These are phyloP conservation scores for Pythium rhizo-oryzae DNA, from an alignment of 352 stramenopile species.

Conservation along the genomic window DNA sequence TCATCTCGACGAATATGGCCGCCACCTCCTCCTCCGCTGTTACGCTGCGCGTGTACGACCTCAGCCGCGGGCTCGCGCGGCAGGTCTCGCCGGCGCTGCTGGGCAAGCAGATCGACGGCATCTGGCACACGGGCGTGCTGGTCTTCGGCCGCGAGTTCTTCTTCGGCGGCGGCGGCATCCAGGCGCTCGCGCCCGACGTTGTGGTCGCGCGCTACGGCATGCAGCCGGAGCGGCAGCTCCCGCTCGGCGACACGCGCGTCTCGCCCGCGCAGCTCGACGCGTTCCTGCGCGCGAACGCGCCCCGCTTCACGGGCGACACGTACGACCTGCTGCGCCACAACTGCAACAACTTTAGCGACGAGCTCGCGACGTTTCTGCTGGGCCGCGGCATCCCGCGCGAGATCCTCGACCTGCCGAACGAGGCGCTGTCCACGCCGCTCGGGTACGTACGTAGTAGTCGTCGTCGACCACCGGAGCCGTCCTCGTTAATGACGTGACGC, in stretches of 20 bases:
- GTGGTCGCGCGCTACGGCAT: constrained; percentile 86
- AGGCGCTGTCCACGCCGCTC: constrained; percentile 89
- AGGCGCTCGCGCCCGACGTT: constrained; percentile 68
- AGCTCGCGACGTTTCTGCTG: constrained; percentile 89
- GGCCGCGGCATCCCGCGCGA: constrained; percentile 86
- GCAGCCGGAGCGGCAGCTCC: constrained; percentile 79
- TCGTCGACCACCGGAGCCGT: background rate
- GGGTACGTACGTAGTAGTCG: too few species aligned
- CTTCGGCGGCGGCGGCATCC: constrained; percentile 90
- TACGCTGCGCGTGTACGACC: constrained; percentile 95
- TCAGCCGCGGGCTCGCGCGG: constrained; percentile 93
- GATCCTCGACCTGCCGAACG: constrained; percentile 90
- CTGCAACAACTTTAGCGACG: constrained; percentile 98
- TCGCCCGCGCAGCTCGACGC: constrained; percentile 67
- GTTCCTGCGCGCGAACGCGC: constrained; percentile 77
- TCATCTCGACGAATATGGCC: background rate
- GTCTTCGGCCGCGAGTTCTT: constrained; percentile 93
- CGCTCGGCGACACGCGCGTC: constrained; percentile 73
- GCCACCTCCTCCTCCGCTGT: constrained; percentile 36
- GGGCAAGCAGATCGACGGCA: constrained; percentile 93
- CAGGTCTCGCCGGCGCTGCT: constrained; percentile 89
- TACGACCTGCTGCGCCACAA: constrained; percentile 96
- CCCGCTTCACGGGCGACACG: constrained; percentile 85
- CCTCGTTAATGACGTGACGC: too few species aligned
- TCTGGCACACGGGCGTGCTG: constrained; percentile 90